phyloP scores from a whole-genome alignment of 1,284 basidiomycete species.

The Malassezia arunalokei region DNA sequence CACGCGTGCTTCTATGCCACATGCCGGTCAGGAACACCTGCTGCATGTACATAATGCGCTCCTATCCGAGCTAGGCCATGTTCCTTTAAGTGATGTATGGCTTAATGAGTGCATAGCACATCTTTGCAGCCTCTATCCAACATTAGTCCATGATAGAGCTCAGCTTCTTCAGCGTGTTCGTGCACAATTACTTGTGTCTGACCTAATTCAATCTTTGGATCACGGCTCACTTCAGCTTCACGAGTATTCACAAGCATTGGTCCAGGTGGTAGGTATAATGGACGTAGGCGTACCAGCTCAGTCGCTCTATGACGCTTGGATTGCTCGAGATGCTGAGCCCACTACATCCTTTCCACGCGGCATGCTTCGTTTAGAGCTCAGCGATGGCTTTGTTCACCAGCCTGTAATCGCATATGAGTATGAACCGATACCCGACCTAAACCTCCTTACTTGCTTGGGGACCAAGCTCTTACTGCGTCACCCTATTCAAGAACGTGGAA shows the following conservation, averaged over 20 bases:
- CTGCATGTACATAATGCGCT: not conserved
- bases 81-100: slow-evolving; percentile 11
- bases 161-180: not conserved
- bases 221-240: not conserved
- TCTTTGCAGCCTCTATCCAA: not conserved
- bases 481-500: not conserved
- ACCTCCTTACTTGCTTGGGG: slow-evolving; percentile 5
- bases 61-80: not conserved
- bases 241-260: not conserved
- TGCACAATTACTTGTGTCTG: slow-evolving; percentile 10
- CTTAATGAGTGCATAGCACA: slow-evolving; percentile 9
- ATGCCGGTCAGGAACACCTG: not conserved
- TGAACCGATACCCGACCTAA: not conserved
- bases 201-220: slow-evolving; percentile 9
- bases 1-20: not conserved
- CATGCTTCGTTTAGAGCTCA: slow-evolving; percentile 11
- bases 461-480: slow-evolving; percentile 6
- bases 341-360: not conserved
- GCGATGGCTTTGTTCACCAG: slow-evolving; percentile 1
- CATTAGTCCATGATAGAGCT: not conserved
- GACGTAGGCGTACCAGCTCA: slow-evolving; percentile 14
- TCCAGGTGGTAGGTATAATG: slow-evolving; percentile 2
- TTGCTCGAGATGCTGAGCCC: not conserved
- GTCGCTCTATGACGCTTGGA: slow-evolving; percentile 2
- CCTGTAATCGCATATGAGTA: slow-evolving; percentile 4